phyloP scores from a whole-genome alignment of 352 stramenopile species.

The Aphanomyces stellatus region DNA sequence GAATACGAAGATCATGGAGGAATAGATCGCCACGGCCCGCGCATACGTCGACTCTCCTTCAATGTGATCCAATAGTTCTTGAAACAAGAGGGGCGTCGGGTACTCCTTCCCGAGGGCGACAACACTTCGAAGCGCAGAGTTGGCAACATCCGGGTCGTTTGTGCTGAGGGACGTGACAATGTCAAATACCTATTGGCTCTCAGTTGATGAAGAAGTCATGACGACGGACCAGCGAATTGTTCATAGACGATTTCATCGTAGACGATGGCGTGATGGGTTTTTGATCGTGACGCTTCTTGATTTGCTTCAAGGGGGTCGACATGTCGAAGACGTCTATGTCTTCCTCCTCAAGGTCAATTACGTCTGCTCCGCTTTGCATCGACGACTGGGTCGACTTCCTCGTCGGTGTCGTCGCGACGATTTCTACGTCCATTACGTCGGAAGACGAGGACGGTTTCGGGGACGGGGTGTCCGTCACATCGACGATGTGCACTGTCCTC shows the following conservation, averaged over 20 bases:
- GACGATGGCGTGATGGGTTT: conserved; percentile 19
- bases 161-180: conserved; percentile 50
- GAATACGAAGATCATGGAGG: conserved; percentile 73
- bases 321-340: too few species aligned
- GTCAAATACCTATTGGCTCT: conserved; percentile 11
- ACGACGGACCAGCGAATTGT: conserved; percentile 16
- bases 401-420: too few species aligned
- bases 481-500: too few species aligned
- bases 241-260: conserved; percentile 15
- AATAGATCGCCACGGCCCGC: conserved; percentile 66
- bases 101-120: conserved; percentile 81
- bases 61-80: conserved; percentile 74
- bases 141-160: conserved; percentile 69
- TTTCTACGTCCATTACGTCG: too few species aligned
- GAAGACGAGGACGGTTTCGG: too few species aligned
- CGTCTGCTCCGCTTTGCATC: too few species aligned
- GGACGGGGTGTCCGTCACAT: too few species aligned
- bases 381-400: too few species aligned
- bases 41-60: conserved; percentile 59
- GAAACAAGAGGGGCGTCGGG: conserved; percentile 66
- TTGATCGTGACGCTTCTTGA: background rate
- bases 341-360: too few species aligned
- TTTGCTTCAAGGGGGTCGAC: background rate
- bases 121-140: conserved; percentile 63
- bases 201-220: background rate